These are phyloP conservation scores for Microstegium vimineum DNA, from an alignment of 176 grass and related monocot species.

Conservation along the genomic window DNA sequence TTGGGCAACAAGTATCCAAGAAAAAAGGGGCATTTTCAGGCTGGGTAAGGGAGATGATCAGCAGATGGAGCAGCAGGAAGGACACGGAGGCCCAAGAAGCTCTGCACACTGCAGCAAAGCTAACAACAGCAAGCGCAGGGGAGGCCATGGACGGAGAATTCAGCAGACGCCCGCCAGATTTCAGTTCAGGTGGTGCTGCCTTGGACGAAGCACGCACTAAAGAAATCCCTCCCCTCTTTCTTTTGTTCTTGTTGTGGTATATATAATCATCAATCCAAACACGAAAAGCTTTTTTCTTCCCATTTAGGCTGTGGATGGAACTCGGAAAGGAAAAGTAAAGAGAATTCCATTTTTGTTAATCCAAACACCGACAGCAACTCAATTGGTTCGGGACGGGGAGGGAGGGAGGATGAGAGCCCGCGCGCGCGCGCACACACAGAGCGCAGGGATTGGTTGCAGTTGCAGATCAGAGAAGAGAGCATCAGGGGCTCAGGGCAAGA, in stretches of 20 bases:
- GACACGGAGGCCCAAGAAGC: no score
- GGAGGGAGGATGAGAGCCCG: no score
- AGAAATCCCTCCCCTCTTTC: background rate
- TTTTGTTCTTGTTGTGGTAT: no score
- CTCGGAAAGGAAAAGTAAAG: background rate
- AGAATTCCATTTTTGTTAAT: background rate
- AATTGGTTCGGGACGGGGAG: no score
- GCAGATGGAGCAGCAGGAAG: no score
- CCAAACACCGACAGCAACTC: background rate
- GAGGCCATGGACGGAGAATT: background rate
- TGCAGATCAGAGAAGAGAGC: no score
- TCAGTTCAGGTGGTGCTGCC: background rate
- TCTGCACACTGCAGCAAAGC: no score
- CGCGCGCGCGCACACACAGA: no score
- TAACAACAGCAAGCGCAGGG: background rate
- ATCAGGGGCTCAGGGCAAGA: no score
- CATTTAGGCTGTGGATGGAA: background rate
- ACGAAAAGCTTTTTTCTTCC: background rate
- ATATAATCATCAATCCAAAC: background rate
- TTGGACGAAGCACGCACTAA: background rate
- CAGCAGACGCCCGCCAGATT: background rate
- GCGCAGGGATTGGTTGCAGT: no score
- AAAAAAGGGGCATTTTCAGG: background rate
- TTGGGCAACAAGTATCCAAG: background rate
- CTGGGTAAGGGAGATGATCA: background rate